Base-by-base conservation (phyloP, 2,329 filamentous ascomycete species). In the Daldinia sp. region DNA sequence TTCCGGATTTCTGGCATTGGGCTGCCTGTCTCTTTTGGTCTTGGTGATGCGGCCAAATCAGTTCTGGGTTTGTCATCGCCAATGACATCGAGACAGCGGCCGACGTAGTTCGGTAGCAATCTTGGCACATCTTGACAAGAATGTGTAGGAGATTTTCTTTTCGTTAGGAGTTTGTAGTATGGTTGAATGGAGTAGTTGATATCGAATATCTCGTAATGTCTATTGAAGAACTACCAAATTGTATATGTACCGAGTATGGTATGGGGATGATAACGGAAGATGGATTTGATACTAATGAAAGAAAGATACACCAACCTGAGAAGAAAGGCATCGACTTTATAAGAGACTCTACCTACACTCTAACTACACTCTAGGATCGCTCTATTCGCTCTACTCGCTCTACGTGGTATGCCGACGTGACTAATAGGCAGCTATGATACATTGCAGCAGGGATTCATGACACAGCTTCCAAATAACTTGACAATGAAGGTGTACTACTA, bases 1-100 rank as follows among this genome's bases (percentile, higher is more conserved):
- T 4, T 44, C 46, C 41, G 2, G 60, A 53, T 1, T 61, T 15
- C 9, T 42, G 55, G 20, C 57, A 28, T 41, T 42, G 13, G n/a
- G 42, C 37, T 13, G 56, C 33, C 37, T 54, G 63, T n/a, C 58
- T 65, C 48, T 73, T 74, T 23, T 74, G 69, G 46, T 76, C 71
- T 48, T 71, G 62, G 4, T 73, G 55, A 37, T 71, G 51, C 15
- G 71, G 50, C 71, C 72, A 75, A 54, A 74, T 58, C 42, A 75
- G 72, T 35, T 59, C 69, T 6, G 72, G 74, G 54, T 72, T 73
- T 0, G 74, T 73, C 18, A 72, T 74, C 26, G 74, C 67, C 28
- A 75, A 23, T 2, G 73, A 73, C 39, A 69, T 60, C 23, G 70
- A 67, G 64, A 69, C 61, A 41, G 71, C 64, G 18, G 69, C 66